Base-by-base conservation (phyloP, 805 yeast species). In the Jamesozyma rosinii region DNA sequence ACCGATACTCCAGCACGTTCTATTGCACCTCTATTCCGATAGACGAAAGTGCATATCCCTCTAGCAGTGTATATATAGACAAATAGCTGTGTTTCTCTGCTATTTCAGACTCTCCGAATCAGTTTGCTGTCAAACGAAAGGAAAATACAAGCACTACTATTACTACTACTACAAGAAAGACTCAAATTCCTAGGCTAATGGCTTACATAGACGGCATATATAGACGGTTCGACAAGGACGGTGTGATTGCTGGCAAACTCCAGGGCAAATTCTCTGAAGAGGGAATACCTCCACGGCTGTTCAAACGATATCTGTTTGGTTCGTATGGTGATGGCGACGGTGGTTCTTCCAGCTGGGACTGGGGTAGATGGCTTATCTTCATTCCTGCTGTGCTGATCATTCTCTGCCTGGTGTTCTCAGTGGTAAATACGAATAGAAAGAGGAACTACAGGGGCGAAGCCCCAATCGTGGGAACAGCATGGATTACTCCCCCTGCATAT, bases 401-500 rank as follows among this genome's bases (percentile, higher is more conserved):
- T 33, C 44, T 27, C 14, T 44, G 18, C 40, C 38, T 31, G 31
- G 44, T 46, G 2, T 21, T 50, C 18, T 38, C 42, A 17, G 44
- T 50, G 19, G 26, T 40, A 3, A 46, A 47, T 17, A 42, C 44
- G 1, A 48, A 48, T 41, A 40, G 18, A 8, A 43, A 40, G 35
- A 48, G 52, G 40, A 45, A 47, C 4, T 38, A 40, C n/a, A 33
- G 42, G n/a, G 67, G 69, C 43, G 58, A 62, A 48, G 65, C 57
- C 31, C 89, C 90, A 2, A 60, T 82, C 1, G 66, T 72, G 41
- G 84, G 84, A 10, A 80, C 86, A 1, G 69, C 77, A 18, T 80
- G 84, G 84, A 75, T 83, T 18, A 46, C 15, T 1, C 50, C 50
- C n/a, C 90, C 92, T 1, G 69, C 79, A 14, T 83, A 83, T 55